phyloP scores from a whole-genome alignment of 768 basidiomycete species.

The Hortiboletus flavorubellus region DNA sequence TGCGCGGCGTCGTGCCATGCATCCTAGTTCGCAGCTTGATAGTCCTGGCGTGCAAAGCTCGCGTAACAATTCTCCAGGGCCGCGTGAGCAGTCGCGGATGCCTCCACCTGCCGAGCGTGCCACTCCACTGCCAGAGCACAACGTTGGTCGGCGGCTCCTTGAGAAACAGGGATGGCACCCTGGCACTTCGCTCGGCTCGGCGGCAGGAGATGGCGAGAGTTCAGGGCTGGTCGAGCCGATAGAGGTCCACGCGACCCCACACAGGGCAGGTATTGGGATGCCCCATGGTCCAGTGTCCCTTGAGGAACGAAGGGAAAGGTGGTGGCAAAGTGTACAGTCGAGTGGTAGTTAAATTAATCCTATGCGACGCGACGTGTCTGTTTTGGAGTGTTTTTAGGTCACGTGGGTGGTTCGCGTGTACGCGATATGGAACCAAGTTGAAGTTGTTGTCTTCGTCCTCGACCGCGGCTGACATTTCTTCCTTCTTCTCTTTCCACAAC shows the following conservation, averaged over 20 bases:
- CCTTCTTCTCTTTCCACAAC: constrained; percentile 20
- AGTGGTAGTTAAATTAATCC: background rate
- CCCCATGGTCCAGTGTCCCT: constrained; percentile 14
- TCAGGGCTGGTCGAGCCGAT: constrained; percentile 55
- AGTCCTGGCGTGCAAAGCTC: constrained; percentile 44
- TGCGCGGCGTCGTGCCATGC: constrained; percentile 61
- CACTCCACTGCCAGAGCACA: constrained; percentile 51
- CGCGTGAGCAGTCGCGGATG: constrained; percentile 20
- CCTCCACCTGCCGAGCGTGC: constrained; percentile 11
- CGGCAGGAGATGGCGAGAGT: background rate
- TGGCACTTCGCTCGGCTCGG: constrained; percentile 41
- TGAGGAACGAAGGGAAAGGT: constrained; percentile 38
- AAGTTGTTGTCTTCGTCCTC: constrained; percentile 26
- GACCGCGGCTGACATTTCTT: constrained; percentile 35
- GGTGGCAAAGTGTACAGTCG: constrained; percentile 33
- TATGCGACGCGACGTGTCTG: constrained; percentile 34
- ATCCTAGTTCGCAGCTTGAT: constrained; percentile 49
- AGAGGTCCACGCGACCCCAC: constrained; percentile 39
- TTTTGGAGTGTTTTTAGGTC: constrained; percentile 34
- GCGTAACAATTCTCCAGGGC: constrained; percentile 22
- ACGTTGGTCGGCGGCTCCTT: constrained; percentile 66
- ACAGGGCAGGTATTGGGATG: constrained; percentile 58
- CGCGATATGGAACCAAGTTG: constrained; percentile 25
- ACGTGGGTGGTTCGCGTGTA: constrained; percentile 39
- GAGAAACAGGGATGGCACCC: constrained; percentile 78